Base-by-base conservation (phyloP, 2,329 filamentous ascomycete species). In the Purpureocillium takamizusanense region DNA sequence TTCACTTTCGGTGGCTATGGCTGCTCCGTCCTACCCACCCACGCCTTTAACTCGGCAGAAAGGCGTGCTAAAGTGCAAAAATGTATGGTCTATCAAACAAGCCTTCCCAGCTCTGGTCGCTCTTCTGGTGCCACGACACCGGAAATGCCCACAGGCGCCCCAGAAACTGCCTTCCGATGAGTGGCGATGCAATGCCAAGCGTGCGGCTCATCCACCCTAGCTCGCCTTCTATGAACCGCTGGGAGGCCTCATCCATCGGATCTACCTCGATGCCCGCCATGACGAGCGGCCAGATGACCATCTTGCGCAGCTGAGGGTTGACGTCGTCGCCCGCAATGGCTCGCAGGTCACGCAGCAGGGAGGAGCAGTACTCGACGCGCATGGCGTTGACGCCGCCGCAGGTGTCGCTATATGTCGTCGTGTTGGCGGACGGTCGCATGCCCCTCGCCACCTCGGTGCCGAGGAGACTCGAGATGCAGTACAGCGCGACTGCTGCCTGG, bases 221-320 rank as follows among this genome's bases (percentile, higher is more conserved):
- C 14, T 46, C 38, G 4, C 28, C 18, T 0, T 32, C 23, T 18
- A 55, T 42, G 33, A 47, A 51, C 4, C 18, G 17, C 13, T 47
- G 41, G 18, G 46, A 45, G 4, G 33, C 38, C 1, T 35, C 11
- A 7, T 46, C 42, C 2, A 40, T 40, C 7, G 41, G 33, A 1
- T 42, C 38, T 2, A 48, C 36, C 35, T 48, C 44, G 6, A 54
- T 42, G 2, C 52, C 53, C 1, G 45, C 48, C 8, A 56, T 51
- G 1, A 52, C 35, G 7, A 54, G 40, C 31, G 52, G 48, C 53
- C 53, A 56, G 2, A 49, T 31, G n/a, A 48, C 38, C 7, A 50
- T 33, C 29, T 46, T 48, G 13, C 44, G 40, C 8, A 52, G 38
- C 7, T 43, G 40, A 5, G 17, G 18, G 4, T 38, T 25, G 21